Percentiles rank a stretch among this genome's conserved stretches.
Conservation (phyloP, 768 basidiomycete species). For the Leccinum arenicola region DNA sequence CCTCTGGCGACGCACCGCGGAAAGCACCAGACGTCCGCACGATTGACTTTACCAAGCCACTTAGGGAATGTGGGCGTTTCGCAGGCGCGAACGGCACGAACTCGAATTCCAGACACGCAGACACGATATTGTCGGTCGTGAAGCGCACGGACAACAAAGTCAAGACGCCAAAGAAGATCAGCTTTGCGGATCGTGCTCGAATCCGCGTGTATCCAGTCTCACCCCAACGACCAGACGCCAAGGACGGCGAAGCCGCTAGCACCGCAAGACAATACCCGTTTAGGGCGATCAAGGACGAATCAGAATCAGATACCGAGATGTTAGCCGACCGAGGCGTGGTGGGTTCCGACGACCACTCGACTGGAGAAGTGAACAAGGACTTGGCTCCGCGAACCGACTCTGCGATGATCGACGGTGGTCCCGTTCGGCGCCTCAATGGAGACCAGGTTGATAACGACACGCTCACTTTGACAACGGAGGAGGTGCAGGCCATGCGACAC, state of each 20-base stretch:
- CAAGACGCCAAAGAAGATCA: conserved; percentile 27
- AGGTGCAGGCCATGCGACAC: conserved; percentile 17
- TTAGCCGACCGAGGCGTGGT: neutral
- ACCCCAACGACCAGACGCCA: conserved; percentile 3
- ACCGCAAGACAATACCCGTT: neutral
- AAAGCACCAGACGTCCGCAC: conserved; percentile 10
- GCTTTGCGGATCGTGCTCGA: conserved; percentile 23
- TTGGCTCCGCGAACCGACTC: neutral
- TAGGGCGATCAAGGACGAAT: neutral
- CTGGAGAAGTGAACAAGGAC: neutral
- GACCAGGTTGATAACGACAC: conserved; percentile 4
- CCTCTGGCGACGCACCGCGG: neutral
- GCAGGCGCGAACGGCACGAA: neutral
- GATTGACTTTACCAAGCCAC: conserved; percentile 30
- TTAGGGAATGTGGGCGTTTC: conserved; percentile 13
- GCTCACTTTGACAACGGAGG: conserved; percentile 18
- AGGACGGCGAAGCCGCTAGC: neutral
- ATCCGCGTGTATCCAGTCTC: conserved; percentile 20
- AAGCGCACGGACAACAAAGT: conserved; percentile 7
- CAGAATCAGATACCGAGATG: neutral
- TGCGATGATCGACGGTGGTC: neutral
- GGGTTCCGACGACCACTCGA: neutral
- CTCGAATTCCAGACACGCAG: neutral
- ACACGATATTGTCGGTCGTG: conserved; percentile 6
- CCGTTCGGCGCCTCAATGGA: neutral